Conservation (phyloP, 257 asterid genomes). For the Gardenia jasminoides region DNA sequence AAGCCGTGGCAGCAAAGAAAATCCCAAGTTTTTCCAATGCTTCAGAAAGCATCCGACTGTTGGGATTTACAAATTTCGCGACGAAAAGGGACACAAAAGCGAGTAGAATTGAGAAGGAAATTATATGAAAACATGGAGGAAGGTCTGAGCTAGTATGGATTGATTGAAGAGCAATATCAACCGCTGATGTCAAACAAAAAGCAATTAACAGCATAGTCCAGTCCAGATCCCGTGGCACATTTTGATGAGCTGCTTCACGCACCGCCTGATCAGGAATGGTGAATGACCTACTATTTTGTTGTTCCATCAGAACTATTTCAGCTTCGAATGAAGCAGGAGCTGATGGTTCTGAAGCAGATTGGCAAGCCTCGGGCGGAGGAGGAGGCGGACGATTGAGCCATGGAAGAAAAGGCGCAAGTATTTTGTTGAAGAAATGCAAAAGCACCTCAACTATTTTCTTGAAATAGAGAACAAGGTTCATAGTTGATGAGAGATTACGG, state of each 20-base stretch:
- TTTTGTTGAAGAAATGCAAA: neutral
- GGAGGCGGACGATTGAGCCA: neutral
- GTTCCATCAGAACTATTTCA: neutral
- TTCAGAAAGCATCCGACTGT: neutral
- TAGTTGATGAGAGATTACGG: neutral
- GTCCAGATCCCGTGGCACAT: neutral
- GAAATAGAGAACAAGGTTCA: neutral
- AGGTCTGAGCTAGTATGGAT: neutral
- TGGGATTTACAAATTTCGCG: neutral
- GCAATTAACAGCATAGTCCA: neutral
- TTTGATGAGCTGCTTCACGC: neutral
- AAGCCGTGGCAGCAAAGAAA: conserved; percentile 13
- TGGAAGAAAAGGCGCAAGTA: neutral
- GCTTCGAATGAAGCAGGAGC: neutral
- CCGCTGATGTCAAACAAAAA: neutral
- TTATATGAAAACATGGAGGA: neutral
- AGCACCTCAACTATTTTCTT: neutral
- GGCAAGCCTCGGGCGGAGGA: neutral
- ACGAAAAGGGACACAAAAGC: conserved; percentile 12
- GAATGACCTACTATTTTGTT: neutral
- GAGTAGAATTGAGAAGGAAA: conserved; percentile 16
- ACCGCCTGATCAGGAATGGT: neutral
- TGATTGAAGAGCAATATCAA: neutral
- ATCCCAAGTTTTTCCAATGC: conserved; percentile 1
- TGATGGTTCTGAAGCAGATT: neutral